These are phyloP conservation scores for Fusarium floridanum DNA, from an alignment of 2,329 filamentous ascomycete genomes.

Conservation along the genomic window DNA sequence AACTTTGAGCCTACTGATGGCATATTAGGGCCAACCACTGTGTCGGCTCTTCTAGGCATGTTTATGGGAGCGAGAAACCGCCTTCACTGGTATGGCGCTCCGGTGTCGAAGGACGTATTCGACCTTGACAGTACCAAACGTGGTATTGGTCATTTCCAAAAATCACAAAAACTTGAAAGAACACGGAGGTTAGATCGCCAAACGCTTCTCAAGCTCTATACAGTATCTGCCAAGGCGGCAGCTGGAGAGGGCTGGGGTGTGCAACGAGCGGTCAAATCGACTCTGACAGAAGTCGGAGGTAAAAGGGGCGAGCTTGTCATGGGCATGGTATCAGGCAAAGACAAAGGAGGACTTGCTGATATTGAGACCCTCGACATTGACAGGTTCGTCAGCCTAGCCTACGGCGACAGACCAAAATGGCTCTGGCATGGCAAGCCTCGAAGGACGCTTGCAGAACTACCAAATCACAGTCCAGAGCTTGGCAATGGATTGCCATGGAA, in stretches of 20 bases:
- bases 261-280: conserved; percentile 94
- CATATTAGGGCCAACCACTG: conserved; percentile 90
- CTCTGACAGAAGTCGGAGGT: conserved; percentile 91
- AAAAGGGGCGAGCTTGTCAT: conserved; percentile 95
- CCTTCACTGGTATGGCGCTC: conserved; percentile 84
- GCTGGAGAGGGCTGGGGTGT: conserved; percentile 91
- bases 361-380: conserved; percentile 94
- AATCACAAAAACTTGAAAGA: conserved; percentile 83
- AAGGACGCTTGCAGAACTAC: conserved; percentile 67
- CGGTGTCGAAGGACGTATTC: conserved; percentile 91
- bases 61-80: conserved; percentile 92
- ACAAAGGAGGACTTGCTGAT: conserved; percentile 91
- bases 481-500: conserved; percentile 66
- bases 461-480: conserved; percentile 62
- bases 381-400: conserved; percentile 80
- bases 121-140: conserved; percentile 86
- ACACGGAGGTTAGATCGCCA: conserved; percentile 85
- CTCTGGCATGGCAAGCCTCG: conserved; percentile 92
- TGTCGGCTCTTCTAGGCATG: conserved; percentile 87
- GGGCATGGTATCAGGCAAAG: conserved; percentile 89
- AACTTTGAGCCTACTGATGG: conserved; percentile 94
- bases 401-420: conserved; percentile 90
- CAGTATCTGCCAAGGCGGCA: conserved; percentile 88
- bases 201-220: conserved; percentile 85
- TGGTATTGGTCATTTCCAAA: conserved; percentile 90